Evolutionary conservation across 2,329 filamentous ascomycete genomes (phyloP), one percentile per base, ranked within the genome.

Genomic region (Cordyceps farinosa): DNA sequence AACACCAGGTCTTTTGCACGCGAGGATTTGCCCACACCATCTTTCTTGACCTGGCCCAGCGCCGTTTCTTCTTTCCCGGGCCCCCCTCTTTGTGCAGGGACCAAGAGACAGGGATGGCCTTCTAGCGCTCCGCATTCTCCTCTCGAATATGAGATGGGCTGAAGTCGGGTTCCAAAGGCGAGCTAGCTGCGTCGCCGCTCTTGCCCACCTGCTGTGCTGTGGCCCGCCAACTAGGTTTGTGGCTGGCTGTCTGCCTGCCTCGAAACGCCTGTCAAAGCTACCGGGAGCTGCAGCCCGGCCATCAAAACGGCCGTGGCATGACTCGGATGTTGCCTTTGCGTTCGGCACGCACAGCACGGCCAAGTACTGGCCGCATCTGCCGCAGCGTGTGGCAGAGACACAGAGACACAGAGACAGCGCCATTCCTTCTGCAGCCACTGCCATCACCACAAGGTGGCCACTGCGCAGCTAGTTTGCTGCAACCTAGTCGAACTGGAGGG

Each of bases 401-500:
- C 34, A 22, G 22, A 22, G 22, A 22, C 22, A 22, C 22, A 22
- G 22, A 22, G 22, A 22, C 22, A 51, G 56, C 29, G 15, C 27
- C 52, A 36, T 17, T 45, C 29, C n/a, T 29, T 40, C 40, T 57
- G 22, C 22, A 22, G 22, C 22, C 22, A 34, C 55, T 40, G 44
- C 6, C 34, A 38, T 34, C 38, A 22, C 22, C 34, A 42, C 4
- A 13, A 50, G 34, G 17, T 11, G 45, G 36, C n/a, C 27, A 11
- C 40, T 10, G 13, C 40, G 10, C 50, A 30, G 9, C 11, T 30
- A 45, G 38, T 27, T 22, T 40, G 5, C 40, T 53, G 48, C 40
- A 61, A 38, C 48, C 48, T 30, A n/a, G 38, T 55, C 59, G 59
- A 61, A 61, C 59, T 40, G 50, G 50, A 61, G 59, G 59, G 59